A percentile compares a stretch with the other conserved stretches of the same genome.
These are phyloP conservation scores for Herpetomonas muscarum DNA, from an alignment of 208 protist species.

Conservation along the genomic window DNA sequence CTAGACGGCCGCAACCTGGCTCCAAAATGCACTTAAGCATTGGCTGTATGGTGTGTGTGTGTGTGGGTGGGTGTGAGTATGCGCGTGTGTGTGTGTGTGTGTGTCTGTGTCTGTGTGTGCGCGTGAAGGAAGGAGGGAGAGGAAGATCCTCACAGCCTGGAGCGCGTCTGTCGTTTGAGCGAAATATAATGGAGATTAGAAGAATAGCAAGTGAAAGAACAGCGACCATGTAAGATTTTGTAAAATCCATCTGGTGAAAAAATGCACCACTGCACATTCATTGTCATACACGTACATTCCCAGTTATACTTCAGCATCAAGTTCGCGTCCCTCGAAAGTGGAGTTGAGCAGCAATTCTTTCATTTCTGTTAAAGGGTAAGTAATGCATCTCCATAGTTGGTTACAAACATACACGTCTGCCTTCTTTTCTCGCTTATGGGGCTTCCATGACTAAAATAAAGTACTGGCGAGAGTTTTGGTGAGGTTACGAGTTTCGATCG, in stretches of 20 bases:
- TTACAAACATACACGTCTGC: neutral
- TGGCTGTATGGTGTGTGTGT: neutral
- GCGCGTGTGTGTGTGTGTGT: no score
- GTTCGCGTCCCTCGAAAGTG: no score
- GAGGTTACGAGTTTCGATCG: slow-evolving; percentile 41
- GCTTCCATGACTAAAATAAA: slow-evolving; percentile 21
- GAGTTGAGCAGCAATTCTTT: neutral
- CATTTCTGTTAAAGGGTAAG: neutral
- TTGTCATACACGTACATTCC: no score
- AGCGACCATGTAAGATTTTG: no score
- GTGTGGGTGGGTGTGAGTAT: no score
- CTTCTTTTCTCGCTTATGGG: neutral
- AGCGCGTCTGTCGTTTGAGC: neutral
- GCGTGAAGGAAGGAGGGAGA: neutral
- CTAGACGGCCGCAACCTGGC: slow-evolving; percentile 15
- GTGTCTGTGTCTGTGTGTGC: no score
- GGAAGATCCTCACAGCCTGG: neutral
- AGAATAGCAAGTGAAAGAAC: neutral
- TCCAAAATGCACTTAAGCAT: slow-evolving; percentile 18
- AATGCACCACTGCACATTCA: neutral
- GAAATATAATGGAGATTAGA: neutral
- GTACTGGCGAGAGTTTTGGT: slow-evolving; percentile 18
- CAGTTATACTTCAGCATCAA: no score
- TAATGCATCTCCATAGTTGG: neutral
- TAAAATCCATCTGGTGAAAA: neutral